Conservation (phyloP, 2,329 filamentous ascomycete species). For the Diaporthe destruens region DNA sequence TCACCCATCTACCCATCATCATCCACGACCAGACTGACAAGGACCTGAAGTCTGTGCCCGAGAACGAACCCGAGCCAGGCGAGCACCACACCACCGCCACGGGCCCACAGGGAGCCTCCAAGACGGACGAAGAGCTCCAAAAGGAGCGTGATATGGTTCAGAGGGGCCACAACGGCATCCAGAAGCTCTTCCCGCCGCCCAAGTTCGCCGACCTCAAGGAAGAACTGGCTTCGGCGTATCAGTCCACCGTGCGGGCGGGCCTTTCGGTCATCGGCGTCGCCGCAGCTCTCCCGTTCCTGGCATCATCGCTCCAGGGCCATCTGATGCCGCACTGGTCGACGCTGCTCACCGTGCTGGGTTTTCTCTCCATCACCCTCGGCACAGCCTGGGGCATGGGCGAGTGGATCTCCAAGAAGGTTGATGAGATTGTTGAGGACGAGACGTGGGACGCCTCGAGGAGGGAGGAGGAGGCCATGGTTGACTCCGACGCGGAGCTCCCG, state of each 20-base stretch:
- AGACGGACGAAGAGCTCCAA: constrained; percentile 55
- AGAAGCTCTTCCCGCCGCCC: constrained; percentile 61
- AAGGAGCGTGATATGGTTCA: constrained; percentile 54
- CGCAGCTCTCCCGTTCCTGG: constrained; percentile 44
- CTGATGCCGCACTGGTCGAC: constrained; percentile 41
- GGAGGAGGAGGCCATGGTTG: constrained; percentile 60
- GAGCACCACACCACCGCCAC: constrained; percentile 54
- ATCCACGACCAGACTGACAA: constrained; percentile 77
- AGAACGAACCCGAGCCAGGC: constrained; percentile 53
- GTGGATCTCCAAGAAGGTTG: constrained; percentile 73
- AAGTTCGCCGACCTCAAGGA: constrained; percentile 58
- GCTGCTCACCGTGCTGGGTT: constrained; percentile 47
- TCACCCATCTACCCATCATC: constrained; percentile 76
- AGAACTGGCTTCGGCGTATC: constrained; percentile 50
- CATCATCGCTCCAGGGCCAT: constrained; percentile 32
- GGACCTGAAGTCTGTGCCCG: constrained; percentile 62
- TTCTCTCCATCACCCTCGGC: constrained; percentile 51
- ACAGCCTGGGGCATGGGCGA: constrained; percentile 59
- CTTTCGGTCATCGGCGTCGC: constrained; percentile 52
- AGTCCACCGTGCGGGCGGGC: constrained; percentile 53
- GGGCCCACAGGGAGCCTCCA: constrained; percentile 54
- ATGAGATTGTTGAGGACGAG: constrained; percentile 75
- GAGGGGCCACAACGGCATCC: constrained; percentile 56
- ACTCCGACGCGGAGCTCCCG: constrained; percentile 62
- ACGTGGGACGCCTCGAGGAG: constrained; percentile 75